These are phyloP conservation scores for Penicillium salamii DNA, from an alignment of 495 filamentous ascomycete species.

Conservation along the genomic window DNA sequence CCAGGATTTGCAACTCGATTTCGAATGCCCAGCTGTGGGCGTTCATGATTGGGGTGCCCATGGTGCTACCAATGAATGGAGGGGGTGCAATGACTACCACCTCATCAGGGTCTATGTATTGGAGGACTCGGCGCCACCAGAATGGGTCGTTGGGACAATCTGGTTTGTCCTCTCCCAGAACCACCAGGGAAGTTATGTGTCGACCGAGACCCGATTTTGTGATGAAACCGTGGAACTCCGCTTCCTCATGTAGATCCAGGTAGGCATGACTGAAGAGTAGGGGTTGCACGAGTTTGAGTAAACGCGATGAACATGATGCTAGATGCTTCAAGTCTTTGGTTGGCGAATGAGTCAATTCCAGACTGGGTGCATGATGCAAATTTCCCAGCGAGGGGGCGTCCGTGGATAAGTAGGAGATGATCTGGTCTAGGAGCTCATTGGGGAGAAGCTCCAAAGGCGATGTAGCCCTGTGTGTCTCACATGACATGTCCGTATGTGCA, in stretches of 20 bases:
- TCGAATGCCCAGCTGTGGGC: slow-evolving; percentile 42
- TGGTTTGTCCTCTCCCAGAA: slow-evolving; percentile 8
- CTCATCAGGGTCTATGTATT: slow-evolving; percentile 26
- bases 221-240: slow-evolving; percentile 29
- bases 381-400: slow-evolving; percentile 27
- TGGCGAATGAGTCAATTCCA: slow-evolving; percentile 17
- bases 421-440: slow-evolving; percentile 42
- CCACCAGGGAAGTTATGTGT: slow-evolving; percentile 35
- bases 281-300: slow-evolving; percentile 30
- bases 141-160: slow-evolving; percentile 15
- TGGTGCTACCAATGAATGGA: slow-evolving; percentile 26
- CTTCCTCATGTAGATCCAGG: slow-evolving; percentile 27
- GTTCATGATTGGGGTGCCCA: slow-evolving; percentile 28
- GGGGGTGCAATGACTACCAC: slow-evolving; percentile 38
- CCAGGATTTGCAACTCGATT: slow-evolving; percentile 32
- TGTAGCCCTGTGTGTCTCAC: not conserved
- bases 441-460: slow-evolving; percentile 27
- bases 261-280: slow-evolving; percentile 34
- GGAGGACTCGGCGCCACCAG: slow-evolving; percentile 35
- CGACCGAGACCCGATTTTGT: slow-evolving; percentile 18
- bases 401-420: slow-evolving; percentile 28
- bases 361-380: slow-evolving; percentile 25
- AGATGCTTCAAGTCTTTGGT: slow-evolving; percentile 34
- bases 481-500: slow-evolving; percentile 2
- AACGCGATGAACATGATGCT: slow-evolving; percentile 21